Percentiles rank a stretch among this genome's conserved stretches.
These are phyloP conservation scores for Rhodotorula sp. DNA, from an alignment of 1,284 basidiomycete genomes.

Conservation along the genomic window DNA sequence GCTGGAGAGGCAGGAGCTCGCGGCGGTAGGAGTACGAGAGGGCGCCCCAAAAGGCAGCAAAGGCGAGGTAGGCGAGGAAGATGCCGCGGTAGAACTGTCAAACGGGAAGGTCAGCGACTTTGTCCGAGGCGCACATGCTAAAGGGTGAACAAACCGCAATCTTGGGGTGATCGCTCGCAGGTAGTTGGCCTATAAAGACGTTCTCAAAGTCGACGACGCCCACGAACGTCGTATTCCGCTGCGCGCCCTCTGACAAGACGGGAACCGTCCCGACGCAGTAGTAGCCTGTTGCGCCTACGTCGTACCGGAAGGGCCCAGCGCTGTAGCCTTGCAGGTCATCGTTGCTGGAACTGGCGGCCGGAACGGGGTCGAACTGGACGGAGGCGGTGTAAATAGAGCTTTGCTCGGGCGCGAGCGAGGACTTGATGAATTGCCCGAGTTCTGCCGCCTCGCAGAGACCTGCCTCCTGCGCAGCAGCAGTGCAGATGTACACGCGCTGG, in stretches of 20 bases:
- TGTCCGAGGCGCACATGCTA: accelerated
- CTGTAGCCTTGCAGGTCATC: constrained; percentile 37
- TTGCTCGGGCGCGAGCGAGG: constrained; percentile 60
- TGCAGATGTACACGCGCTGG: constrained; percentile 90
- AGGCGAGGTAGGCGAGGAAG: constrained; percentile 69
- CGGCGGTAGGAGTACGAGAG: constrained; percentile 73
- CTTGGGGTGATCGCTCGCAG: constrained; percentile 97
- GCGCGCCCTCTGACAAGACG: constrained; percentile 25
- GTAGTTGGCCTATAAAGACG: constrained; percentile 80
- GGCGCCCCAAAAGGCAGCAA: constrained; percentile 76
- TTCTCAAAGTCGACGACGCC: constrained; percentile 85
- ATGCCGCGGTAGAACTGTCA: constrained; percentile 81
- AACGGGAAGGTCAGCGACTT: background rate
- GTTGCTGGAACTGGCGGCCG: constrained; percentile 37
- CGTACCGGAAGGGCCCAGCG: constrained; percentile 55
- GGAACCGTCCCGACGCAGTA: constrained; percentile 79
- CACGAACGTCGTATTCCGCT: constrained; percentile 56
- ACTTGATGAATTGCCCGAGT: constrained; percentile 79
- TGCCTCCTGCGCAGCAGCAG: constrained; percentile 65
- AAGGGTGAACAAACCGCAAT: constrained; percentile 61
- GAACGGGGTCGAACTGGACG: constrained; percentile 47
- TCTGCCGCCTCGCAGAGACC: constrained; percentile 67
- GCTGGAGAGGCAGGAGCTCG: constrained; percentile 83
- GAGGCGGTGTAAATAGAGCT: constrained; percentile 56
- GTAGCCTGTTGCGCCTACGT: constrained; percentile 84